Evolutionary conservation across 139 green algal genomes (phyloP), one percentile per base, ranked within the genome.

Genomic region (Trebouxia sp.): DNA sequence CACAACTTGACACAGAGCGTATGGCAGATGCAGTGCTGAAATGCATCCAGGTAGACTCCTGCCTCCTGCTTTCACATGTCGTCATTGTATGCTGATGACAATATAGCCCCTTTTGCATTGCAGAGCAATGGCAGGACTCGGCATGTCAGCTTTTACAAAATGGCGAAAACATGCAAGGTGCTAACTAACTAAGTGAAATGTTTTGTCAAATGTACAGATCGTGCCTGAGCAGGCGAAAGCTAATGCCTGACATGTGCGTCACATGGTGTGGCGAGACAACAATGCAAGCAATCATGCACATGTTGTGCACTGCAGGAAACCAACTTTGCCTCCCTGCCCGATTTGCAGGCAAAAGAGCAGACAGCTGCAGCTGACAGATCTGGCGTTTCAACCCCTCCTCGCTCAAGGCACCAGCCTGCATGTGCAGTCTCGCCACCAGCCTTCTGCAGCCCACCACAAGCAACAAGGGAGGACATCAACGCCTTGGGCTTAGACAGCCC

Each of bases 251-350:
- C n/a, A n/a, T n/a, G n/a, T n/a, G n/a, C n/a, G n/a, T n/a, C n/a
- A n/a, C n/a, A n/a, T n/a, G n/a, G n/a, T n/a, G n/a, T n/a, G n/a
- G n/a, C n/a, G n/a, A n/a, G n/a, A n/a, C n/a, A n/a, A n/a, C n/a
- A n/a, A n/a, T n/a, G 55, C 15, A 30, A 65, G 55, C 55, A 65
- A 10, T 11, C 7, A 45, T 72, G 62, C 62, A 72, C n/a, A n/a
- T n/a, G n/a, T 42, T 35, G 62, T 72, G 62, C 62, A 45, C 62
- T 72, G 62, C 62, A 72, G 62, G 62, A 72, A 72, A 72, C 62
- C 62, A 72, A 45, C 62, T 72, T 72, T 72, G 62, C 15, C 32
- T 72, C 62, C 14, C 32, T 72, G 62, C 62, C 42, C 32, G 20
- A 72, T 72, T 26, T 72, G 62, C 62, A 72, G 62, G 62, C 62